Percentiles rank a stretch among this genome's conserved stretches.
Evolutionary conservation across 352 stramenopile genomes (phyloP).

Genomic region (Phytophthora hybrid): DNA sequence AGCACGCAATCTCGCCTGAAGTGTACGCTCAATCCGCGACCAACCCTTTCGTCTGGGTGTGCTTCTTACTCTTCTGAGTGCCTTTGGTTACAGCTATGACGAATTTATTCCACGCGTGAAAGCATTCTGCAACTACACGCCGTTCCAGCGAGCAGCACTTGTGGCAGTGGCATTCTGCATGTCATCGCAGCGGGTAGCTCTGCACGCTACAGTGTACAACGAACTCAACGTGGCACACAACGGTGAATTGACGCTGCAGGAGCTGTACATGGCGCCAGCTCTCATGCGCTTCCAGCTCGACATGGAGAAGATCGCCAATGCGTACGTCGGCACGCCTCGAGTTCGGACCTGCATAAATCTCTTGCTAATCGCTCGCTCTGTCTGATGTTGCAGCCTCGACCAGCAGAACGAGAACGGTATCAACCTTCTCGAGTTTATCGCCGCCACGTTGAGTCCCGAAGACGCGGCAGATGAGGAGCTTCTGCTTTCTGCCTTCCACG

Average conservation of each 20-base stretch:
- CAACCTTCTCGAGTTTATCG: conserved; percentile 84
- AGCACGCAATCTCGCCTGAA: conserved; percentile 42
- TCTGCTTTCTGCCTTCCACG: conserved; percentile 59
- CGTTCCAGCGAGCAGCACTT: conserved; percentile 66
- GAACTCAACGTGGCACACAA: conserved; percentile 84
- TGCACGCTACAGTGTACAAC: conserved; percentile 78
- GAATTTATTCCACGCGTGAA: conserved; percentile 72
- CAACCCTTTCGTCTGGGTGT: too few relatives aligned
- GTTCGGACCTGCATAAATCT: too few relatives aligned
- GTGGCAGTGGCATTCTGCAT: conserved; percentile 81
- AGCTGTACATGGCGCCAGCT: conserved; percentile 56
- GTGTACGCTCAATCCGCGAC: conserved; percentile 32
- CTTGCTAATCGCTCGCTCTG: too few relatives aligned
- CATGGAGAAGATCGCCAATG: conserved; percentile 66
- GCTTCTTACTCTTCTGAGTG: too few relatives aligned
- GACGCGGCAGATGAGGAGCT: conserved; percentile 67
- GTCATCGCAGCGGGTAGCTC: conserved; percentile 57
- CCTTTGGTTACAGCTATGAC: conserved; percentile 20
- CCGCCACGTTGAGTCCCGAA: conserved; percentile 69
- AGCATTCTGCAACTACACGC: conserved; percentile 72
- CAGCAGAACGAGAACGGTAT: conserved; percentile 79
- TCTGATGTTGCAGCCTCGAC: conserved; percentile 40
- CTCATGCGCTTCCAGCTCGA: conserved; percentile 73
- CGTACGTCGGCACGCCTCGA: conserved; percentile 15
- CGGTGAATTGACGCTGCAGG: conserved; percentile 71